Conservation (phyloP, 169 alveolate species). For the Plasmodium sp. region DNA sequence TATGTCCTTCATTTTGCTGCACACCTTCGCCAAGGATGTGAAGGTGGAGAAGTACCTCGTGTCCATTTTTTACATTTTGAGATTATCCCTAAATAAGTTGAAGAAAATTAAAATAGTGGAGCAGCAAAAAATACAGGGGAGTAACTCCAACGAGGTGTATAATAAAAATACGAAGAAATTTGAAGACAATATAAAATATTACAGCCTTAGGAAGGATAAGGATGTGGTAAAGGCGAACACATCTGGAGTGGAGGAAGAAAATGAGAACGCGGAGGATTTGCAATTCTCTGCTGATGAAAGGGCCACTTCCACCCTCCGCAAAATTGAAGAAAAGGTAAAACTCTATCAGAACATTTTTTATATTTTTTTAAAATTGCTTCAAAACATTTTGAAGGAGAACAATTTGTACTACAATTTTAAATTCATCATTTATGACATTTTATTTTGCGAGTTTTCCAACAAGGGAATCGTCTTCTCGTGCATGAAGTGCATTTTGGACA, state of each 20-base stretch:
- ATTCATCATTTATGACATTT: conserved; percentile 53
- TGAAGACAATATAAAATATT: conserved; percentile 39
- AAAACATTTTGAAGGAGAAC: conserved; percentile 17
- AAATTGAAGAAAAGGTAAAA: conserved; percentile 44
- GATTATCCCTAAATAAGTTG: conserved; percentile 34
- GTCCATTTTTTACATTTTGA: conserved; percentile 70
- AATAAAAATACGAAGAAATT: conserved; percentile 25
- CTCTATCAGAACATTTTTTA: conserved; percentile 53
- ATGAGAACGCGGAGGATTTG: neutral
- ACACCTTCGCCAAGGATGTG: conserved; percentile 42
- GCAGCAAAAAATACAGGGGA: neutral
- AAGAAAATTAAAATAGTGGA: conserved; percentile 29
- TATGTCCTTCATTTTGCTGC: conserved; percentile 53
- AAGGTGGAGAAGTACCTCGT: conserved; percentile 68
- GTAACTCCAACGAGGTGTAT: neutral
- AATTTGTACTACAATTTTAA: conserved; percentile 64
- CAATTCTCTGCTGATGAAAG: neutral
- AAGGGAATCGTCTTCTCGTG: conserved; percentile 36
- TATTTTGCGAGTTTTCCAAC: conserved; percentile 65
- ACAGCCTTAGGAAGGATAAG: conserved; percentile 35
- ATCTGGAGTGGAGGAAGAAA: neutral
- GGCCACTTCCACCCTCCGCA: neutral
- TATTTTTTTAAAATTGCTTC: conserved; percentile 51
- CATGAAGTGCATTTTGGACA: conserved; percentile 58
- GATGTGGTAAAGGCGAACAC: conserved; percentile 9